Conservation (phyloP, 192 early-diverging fungal genomes). For the Coemansia sp. region DNA sequence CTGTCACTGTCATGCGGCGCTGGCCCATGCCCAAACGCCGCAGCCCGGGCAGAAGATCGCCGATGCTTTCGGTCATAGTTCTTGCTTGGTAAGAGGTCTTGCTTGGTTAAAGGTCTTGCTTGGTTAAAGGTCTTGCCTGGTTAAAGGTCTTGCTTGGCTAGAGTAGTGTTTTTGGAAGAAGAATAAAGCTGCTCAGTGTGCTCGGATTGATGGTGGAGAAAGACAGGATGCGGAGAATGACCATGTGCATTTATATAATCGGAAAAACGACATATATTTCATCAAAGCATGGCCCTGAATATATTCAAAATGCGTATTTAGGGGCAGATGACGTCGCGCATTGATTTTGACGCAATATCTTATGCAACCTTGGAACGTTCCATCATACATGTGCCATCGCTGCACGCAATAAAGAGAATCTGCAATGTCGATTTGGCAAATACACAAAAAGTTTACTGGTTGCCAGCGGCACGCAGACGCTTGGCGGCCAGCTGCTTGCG, state of each 20-base stretch:
- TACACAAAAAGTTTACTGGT: constrained; percentile 27
- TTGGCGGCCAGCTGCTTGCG: constrained; percentile 49
- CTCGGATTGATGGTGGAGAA: background rate
- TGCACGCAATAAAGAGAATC: background rate
- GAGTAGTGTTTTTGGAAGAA: background rate
- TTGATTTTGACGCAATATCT: background rate
- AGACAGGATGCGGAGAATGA: background rate
- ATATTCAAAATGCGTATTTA: background rate
- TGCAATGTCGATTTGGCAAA: constrained; percentile 3
- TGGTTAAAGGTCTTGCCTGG: background rate
- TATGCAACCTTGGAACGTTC: background rate
- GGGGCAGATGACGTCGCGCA: constrained; percentile 1
- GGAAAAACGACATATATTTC: background rate
- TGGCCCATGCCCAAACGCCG: constrained; percentile 30
- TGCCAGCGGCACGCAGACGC: constrained; percentile 43
- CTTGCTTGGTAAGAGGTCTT: background rate
- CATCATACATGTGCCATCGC: background rate
- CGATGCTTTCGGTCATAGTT: constrained; percentile 33
- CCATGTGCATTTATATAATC: background rate
- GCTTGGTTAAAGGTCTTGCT: background rate
- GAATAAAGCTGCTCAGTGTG: no score
- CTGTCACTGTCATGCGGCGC: constrained; percentile 16
- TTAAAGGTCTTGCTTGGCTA: background rate
- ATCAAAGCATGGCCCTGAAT: background rate
- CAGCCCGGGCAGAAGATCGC: constrained; percentile 35